Evolutionary conservation across 352 stramenopile genomes (phyloP).

Genomic region (Phytopythium mirpurense): DNA sequence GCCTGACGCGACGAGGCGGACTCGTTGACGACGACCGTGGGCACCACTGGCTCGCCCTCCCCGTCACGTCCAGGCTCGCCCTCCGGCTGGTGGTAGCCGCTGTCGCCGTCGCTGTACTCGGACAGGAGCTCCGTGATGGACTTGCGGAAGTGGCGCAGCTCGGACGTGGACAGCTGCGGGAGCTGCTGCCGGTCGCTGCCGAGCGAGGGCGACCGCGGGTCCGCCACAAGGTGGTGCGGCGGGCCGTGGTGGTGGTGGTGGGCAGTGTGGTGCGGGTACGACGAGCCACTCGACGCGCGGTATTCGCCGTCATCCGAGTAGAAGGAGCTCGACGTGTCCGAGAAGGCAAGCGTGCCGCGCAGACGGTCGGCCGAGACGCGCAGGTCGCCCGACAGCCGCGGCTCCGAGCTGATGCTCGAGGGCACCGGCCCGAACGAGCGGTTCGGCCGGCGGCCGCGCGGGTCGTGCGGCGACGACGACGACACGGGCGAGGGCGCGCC

Average conservation of each 20-base stretch:
- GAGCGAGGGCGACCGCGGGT: constrained; percentile 3
- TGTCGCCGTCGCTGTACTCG: constrained; percentile 37
- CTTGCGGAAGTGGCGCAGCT: constrained; percentile 36
- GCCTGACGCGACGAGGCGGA: background rate
- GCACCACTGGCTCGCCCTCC: constrained; percentile 1
- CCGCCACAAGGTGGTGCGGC: constrained; percentile 12
- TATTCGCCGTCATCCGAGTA: constrained; percentile 24
- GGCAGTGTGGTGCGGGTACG: too few species aligned
- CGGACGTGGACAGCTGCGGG: constrained; percentile 14
- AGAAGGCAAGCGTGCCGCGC: constrained; percentile 7
- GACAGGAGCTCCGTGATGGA: constrained; percentile 62
- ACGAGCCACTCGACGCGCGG: constrained; percentile 5
- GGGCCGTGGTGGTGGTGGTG: constrained; percentile 15
- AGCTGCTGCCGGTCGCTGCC: constrained; percentile 1
- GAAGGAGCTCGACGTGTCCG: constrained; percentile 26
- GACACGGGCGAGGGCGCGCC: constrained; percentile 14
- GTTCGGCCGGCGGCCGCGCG: background rate
- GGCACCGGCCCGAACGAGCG: background rate
- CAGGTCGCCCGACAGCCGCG: constrained; percentile 3
- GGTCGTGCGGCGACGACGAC: constrained; percentile 7
- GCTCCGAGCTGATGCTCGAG: constrained; percentile 9
- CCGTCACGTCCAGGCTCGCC: constrained; percentile 25
- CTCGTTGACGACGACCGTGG: constrained; percentile 4
- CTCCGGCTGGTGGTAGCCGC: constrained; percentile 21
- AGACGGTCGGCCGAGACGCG: background rate